Percentiles rank a stretch among this genome's conserved stretches.
These are phyloP conservation scores for Rhodosorus marinus DNA, from an alignment of 23 red algal genomes.

Conservation along the genomic window DNA sequence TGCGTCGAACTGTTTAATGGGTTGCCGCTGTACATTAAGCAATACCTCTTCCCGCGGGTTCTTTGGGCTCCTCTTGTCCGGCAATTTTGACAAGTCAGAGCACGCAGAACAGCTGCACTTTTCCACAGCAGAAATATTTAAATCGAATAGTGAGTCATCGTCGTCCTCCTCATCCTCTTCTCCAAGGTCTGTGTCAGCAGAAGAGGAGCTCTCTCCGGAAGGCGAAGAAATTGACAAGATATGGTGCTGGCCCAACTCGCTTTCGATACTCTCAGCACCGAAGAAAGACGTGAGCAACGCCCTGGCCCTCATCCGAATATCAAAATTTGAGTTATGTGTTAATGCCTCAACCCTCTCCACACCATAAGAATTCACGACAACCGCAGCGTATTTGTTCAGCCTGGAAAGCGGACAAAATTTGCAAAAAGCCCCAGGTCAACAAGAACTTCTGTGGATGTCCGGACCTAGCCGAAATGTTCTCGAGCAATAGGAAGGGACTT, in stretches of 20 bases:
- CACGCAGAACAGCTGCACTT: slow-evolving; percentile 34
- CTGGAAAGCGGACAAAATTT: slow-evolving; percentile 1
- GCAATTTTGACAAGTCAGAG: slow-evolving; percentile 20
- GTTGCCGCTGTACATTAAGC: neutral
- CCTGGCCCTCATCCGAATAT: slow-evolving; percentile 45
- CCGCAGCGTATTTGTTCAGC: slow-evolving; percentile 53
- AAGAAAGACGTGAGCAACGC: slow-evolving; percentile 49
- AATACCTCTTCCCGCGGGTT: neutral
- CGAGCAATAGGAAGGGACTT: too few species aligned
- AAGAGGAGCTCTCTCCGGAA: slow-evolving; percentile 34
- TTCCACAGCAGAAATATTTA: slow-evolving; percentile 22
- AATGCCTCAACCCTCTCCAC: slow-evolving; percentile 81
- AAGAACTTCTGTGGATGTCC: neutral
- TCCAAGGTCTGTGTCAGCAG: slow-evolving; percentile 41
- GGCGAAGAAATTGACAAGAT: slow-evolving; percentile 1
- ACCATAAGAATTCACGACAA: slow-evolving; percentile 66
- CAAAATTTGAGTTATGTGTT: slow-evolving; percentile 20
- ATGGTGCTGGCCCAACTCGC: neutral
- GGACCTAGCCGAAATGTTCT: too few species aligned
- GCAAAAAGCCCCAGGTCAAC: slow-evolving; percentile 4
- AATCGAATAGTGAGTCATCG: too few species aligned
- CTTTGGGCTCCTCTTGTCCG: slow-evolving; percentile 14
- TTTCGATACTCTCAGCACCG: slow-evolving; percentile 22
- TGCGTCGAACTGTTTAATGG: neutral
- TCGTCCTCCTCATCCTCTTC: slow-evolving; percentile 71